These are phyloP conservation scores for Umbelopsis sp. DNA, from an alignment of 192 early-diverging fungal species.

Conservation along the genomic window DNA sequence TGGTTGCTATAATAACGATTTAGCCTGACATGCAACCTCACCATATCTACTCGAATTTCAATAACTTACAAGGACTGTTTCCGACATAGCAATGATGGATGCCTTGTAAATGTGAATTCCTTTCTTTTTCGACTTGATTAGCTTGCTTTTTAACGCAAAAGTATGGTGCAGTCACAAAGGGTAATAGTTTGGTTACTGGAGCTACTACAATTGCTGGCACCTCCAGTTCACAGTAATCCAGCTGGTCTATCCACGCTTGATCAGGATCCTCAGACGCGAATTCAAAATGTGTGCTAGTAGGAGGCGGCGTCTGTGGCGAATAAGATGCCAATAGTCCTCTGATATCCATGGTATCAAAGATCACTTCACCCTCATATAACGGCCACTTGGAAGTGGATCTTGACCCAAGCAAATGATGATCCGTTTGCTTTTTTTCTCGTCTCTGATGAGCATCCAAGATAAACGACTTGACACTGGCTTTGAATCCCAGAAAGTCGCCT, in stretches of 20 bases:
- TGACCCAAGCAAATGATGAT: slow-evolving; percentile 22
- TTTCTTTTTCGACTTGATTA: not conserved
- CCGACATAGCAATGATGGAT: slow-evolving; percentile 12
- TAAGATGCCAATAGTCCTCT: slow-evolving; percentile 27
- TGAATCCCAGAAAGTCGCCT: slow-evolving; percentile 38
- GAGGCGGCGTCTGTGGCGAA: not conserved
- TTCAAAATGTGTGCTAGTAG: not conserved
- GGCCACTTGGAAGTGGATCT: slow-evolving; percentile 26
- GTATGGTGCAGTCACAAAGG: slow-evolving; percentile 57
- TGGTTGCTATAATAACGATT: slow-evolving; percentile 39
- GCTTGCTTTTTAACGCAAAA: slow-evolving; percentile 22
- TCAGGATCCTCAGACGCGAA: not conserved
- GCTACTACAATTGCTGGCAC: slow-evolving; percentile 26
- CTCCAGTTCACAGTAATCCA: slow-evolving; percentile 45
- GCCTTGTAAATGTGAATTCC: not conserved
- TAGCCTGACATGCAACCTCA: not conserved
- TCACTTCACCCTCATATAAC: slow-evolving; percentile 40
- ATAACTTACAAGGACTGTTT: slow-evolving; percentile 29
- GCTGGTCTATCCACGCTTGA: slow-evolving; percentile 44
- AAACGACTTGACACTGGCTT: slow-evolving; percentile 27
- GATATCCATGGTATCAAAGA: slow-evolving; percentile 38
- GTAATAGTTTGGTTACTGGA: slow-evolving; percentile 35
- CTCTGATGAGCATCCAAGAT: slow-evolving; percentile 40
- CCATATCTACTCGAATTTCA: not conserved
- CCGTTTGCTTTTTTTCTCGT: slow-evolving; percentile 31